phyloP scores from a whole-genome alignment of 176 grass and related monocot species.

The Tuctoria greenei region DNA sequence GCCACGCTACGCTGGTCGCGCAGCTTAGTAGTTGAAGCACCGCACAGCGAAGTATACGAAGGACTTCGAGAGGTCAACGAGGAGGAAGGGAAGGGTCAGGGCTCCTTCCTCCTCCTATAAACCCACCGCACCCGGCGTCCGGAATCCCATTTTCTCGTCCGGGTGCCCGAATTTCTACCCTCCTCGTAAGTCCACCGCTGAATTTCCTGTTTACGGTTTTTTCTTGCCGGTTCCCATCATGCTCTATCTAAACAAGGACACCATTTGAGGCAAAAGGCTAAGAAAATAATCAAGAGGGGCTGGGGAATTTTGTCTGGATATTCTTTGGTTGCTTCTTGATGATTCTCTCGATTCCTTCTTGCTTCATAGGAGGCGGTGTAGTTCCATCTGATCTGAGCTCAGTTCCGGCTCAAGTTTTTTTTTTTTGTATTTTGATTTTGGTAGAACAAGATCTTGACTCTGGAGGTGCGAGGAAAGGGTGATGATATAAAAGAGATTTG shows the following conservation, averaged over 20 bases:
- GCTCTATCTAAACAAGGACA: neutral
- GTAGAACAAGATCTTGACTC: constrained; percentile 9
- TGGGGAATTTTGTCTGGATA: neutral
- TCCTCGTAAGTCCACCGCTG: constrained; percentile 24
- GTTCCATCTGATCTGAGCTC: constrained; percentile 24
- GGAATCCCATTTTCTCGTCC: constrained; percentile 26
- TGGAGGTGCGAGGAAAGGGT: neutral
- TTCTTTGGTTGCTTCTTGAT: neutral
- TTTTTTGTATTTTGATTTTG: neutral
- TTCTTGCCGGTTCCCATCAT: neutral
- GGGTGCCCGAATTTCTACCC: constrained; percentile 16
- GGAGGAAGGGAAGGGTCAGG: constrained; percentile 20
- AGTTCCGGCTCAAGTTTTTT: neutral
- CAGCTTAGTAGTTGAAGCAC: neutral
- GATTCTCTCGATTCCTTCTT: neutral
- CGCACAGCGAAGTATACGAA: neutral
- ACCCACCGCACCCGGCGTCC: neutral
- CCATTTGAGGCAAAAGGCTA: neutral
- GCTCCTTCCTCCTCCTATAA: constrained; percentile 35
- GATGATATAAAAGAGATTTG: neutral
- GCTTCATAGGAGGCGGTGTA: neutral
- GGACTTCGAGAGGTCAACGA: constrained; percentile 30
- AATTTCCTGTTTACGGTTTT: neutral
- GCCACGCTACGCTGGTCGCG: neutral
- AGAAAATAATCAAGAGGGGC: neutral